Evolutionary conservation across 2,329 filamentous ascomycete genomes (phyloP).

Genomic region (Colletotrichum godetiae): DNA sequence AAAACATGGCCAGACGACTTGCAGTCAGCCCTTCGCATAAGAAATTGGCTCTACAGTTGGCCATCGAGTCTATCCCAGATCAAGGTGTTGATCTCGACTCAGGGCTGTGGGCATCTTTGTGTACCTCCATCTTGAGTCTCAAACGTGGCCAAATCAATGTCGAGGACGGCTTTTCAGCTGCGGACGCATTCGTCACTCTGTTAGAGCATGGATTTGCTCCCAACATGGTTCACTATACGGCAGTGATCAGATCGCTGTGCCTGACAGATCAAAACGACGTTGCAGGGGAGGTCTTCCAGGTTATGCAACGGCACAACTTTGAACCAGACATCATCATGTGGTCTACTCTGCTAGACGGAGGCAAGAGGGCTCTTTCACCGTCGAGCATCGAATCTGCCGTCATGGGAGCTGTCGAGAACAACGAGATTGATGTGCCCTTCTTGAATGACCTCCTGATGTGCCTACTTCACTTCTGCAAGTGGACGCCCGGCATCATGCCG

Average conservation of each 20-base stretch:
- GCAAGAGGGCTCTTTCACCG: conserved; percentile 68
- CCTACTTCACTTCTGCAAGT: conserved; percentile 56
- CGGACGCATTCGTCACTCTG: conserved; percentile 66
- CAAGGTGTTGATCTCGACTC: conserved; percentile 58
- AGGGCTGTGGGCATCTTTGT: conserved; percentile 62
- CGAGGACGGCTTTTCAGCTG: conserved; percentile 52
- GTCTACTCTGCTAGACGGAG: conserved; percentile 76
- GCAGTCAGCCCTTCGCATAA: conserved; percentile 54
- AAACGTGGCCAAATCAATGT: conserved; percentile 40
- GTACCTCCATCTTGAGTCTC: conserved; percentile 67
- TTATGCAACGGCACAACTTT: conserved; percentile 69
- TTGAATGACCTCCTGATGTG: conserved; percentile 57
- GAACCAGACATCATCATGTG: conserved; percentile 75
- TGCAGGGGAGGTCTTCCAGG: conserved; percentile 73
- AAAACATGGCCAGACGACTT: conserved; percentile 61
- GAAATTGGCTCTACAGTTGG: conserved; percentile 55
- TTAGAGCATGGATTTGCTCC: conserved; percentile 71
- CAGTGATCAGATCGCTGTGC: conserved; percentile 78
- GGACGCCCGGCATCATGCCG: conserved; percentile 45
- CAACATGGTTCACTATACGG: conserved; percentile 72
- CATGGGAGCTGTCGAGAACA: conserved; percentile 47
- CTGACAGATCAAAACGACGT: conserved; percentile 70
- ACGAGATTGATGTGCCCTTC: conserved; percentile 62
- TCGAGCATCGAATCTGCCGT: conserved; percentile 57
- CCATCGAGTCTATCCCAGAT: conserved; percentile 47